Percentiles rank a stretch among this genome's conserved stretches.
Conservation (phyloP, 2,329 filamentous ascomycete genomes). For the Teratosphaeriaceae sp. region DNA sequence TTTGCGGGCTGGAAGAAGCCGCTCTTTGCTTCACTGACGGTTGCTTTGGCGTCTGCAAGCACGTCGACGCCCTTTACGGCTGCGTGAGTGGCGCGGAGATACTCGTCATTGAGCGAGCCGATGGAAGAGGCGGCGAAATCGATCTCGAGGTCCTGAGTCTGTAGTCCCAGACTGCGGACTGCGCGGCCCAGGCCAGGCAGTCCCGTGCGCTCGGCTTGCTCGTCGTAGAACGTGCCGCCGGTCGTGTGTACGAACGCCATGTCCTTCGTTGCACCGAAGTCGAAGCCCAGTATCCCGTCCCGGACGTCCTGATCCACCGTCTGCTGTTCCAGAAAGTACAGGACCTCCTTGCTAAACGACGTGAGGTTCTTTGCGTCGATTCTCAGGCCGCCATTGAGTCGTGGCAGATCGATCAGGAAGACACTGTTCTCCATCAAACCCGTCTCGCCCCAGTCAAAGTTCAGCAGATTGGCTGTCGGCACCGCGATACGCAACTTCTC, state of each 20-base stretch:
- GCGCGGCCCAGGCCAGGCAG: conserved; percentile 66
- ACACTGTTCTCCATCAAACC: conserved; percentile 82
- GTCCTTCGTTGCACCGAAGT: conserved; percentile 66
- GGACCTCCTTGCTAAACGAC: conserved; percentile 62
- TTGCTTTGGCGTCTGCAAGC: conserved; percentile 10
- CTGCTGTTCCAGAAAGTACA: conserved; percentile 62
- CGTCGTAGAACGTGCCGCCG: conserved; percentile 30
- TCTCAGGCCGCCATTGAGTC: conserved; percentile 31
- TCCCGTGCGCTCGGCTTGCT: conserved; percentile 51
- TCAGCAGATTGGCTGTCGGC: conserved; percentile 78
- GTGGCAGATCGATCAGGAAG: conserved; percentile 88
- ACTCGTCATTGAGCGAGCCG: conserved; percentile 63
- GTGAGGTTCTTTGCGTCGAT: conserved; percentile 34
- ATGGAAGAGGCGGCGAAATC: conserved; percentile 79
- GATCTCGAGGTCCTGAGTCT: conserved; percentile 18
- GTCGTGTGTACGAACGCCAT: conserved; percentile 83
- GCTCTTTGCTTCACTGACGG: conserved; percentile 15
- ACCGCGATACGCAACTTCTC: conserved; percentile 71
- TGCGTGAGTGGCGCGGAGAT: conserved; percentile 55
- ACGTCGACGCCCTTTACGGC: conserved; percentile 47
- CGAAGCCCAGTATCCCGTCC: conserved; percentile 66
- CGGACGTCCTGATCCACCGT: conserved; percentile 59
- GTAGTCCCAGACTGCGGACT: conserved; percentile 58
- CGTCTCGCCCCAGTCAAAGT: conserved; percentile 83
- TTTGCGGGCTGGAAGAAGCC: conserved; percentile 17